Base-by-base conservation (phyloP, 2,329 filamentous ascomycete species). In the Chaetomiaceae sp. region DNA sequence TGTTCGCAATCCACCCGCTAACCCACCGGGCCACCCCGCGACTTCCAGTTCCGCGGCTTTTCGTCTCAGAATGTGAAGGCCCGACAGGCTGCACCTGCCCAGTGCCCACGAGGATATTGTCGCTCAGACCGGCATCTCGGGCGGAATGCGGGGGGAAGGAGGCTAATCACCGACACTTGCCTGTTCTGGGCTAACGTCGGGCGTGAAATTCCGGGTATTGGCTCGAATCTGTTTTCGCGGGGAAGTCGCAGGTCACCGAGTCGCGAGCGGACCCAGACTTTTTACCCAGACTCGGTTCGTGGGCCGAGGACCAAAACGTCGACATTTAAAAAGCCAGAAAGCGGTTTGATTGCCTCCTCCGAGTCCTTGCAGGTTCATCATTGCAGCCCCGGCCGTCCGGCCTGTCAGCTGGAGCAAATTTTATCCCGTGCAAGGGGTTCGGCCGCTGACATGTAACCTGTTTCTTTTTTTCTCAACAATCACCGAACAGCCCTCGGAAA, bases 81-180 rank as follows among this genome's bases (percentile, higher is more conserved):
- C 42, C 37, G 25, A 14, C 37, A 29, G 49, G 47, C 47, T 56
- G 50, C 55, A 34, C 52, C 50, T 54, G 47, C 43, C 57, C 52
- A 51, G 47, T 54, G 47, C 43, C 57, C 52, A 51, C 54, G 42
- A 57, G 42, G 51, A 53, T 50, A 42, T 45, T 54, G 51, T 46
- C 48, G n/a, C 23, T 53, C 27, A 58, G 61, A 63, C 58, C 61
- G 61, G 61, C 56, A 63, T 62, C 60, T 59, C 60, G 61, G 58
- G 52, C 51, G 58, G 61, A 63, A 63, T 63, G 61, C 60, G 61
- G 61, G 61, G 61, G 57, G 52, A 59, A 56, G 56, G 33, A 47
- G 49, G 57, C 59, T 60, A 61, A 62, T 61, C 60, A 58, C 61
- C 61, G 61, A 62, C 59, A 60, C 54, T 62, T 61, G 51, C 55